Evolutionary conservation across 805 yeast species (phyloP).

Genomic region (Ogataea paraovalis): DNA sequence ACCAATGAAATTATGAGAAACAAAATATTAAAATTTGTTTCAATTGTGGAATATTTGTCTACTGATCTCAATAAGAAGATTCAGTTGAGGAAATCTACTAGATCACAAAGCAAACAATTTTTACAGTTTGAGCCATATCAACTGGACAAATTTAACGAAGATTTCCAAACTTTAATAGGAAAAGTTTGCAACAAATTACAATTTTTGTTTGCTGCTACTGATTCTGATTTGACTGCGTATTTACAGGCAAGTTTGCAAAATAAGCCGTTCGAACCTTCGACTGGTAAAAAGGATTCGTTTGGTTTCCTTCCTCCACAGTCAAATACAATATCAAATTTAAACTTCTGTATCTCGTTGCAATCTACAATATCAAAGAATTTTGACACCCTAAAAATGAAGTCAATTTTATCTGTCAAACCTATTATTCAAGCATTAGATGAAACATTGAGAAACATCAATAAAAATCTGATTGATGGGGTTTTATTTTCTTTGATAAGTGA

Average conservation of each 20-base stretch:
- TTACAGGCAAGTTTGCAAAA: conserved; percentile 3
- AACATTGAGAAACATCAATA: conserved; percentile 21
- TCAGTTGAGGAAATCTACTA: conserved; percentile 5
- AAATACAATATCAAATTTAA: conserved; percentile 56
- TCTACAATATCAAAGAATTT: conserved; percentile 33
- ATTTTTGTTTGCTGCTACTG: conserved; percentile 29
- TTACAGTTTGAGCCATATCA: conserved; percentile 42
- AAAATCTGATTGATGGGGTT: conserved; percentile 24
- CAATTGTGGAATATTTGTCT: conserved; percentile 49
- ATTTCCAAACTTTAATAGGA: conserved; percentile 23
- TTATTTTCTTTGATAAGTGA: conserved; percentile 25
- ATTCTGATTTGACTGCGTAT: conserved; percentile 35
- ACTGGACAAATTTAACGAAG: conserved; percentile 34
- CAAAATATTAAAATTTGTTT: conserved; percentile 49
- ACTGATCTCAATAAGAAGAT: conserved; percentile 39
- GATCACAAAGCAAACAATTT: conserved; percentile 26
- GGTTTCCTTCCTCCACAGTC: conserved; percentile 64
- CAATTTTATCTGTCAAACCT: conserved; percentile 29
- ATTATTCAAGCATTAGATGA: conserved; percentile 25
- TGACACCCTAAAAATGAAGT: conserved; percentile 39
- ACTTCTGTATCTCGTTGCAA: conserved; percentile 46
- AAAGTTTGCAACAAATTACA: conserved; percentile 28
- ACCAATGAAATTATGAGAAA: conserved; percentile 31
- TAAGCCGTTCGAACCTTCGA: conserved; percentile 2
- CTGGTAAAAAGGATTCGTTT: conserved; percentile 24